Conservation (phyloP, 768 basidiomycete species). For the Lentinula sp. region DNA sequence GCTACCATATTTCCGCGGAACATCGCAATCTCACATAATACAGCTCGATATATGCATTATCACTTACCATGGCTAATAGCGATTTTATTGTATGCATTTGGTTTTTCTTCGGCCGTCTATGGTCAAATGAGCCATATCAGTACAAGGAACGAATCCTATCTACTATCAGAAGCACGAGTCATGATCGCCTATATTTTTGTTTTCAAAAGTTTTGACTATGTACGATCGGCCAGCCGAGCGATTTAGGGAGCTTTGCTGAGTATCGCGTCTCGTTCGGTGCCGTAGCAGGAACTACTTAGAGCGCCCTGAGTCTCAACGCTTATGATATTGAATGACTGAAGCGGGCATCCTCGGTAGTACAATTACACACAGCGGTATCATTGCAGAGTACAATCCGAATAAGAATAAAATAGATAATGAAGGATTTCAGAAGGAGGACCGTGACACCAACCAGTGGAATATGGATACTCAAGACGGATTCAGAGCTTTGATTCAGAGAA, state of each 20-base stretch:
- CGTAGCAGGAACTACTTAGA: background rate
- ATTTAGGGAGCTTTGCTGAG: background rate
- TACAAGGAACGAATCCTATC: too few relatives aligned
- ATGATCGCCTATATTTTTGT: too few relatives aligned
- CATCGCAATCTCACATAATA: too few relatives aligned
- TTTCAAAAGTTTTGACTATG: too few relatives aligned
- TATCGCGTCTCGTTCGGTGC: background rate
- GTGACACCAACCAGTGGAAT: background rate
- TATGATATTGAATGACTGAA: background rate
- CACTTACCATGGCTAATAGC: too few relatives aligned
- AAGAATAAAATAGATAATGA: background rate
- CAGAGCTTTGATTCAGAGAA: background rate
- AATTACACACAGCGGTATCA: background rate
- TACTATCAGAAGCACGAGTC: too few relatives aligned
- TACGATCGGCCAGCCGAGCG: background rate
- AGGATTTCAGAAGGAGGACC: background rate
- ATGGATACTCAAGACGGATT: background rate
- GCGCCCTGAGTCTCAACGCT: too few relatives aligned
- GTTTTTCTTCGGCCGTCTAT: too few relatives aligned
- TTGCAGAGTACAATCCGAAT: background rate
- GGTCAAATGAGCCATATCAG: too few relatives aligned
- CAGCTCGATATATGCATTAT: too few relatives aligned
- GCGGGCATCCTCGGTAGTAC: background rate
- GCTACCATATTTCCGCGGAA: too few relatives aligned
- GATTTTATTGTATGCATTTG: too few relatives aligned